Evolutionary conservation across 208 protist genomes (phyloP), one percentile per base, ranked within the genome.

Genomic region (Leishmania turanica): DNA sequence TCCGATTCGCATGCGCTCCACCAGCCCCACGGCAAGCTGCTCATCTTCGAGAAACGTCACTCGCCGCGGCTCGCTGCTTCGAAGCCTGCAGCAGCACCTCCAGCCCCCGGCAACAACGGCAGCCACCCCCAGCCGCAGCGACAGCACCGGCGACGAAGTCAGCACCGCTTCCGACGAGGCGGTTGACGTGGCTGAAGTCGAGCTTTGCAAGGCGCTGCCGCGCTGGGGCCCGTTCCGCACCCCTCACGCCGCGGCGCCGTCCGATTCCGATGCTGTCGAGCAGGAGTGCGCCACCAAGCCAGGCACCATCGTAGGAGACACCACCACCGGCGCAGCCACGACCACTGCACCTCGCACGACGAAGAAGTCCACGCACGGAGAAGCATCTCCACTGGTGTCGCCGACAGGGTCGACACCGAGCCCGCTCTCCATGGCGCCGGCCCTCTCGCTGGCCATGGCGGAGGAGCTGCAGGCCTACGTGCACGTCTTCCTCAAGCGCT

Each of bases 81-180:
- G 71, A 56, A 53, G 64, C 27, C 34, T 70, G 11, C 78, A 79
- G 65, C 77, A 78, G n/a, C 49, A 31, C n/a, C 82, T 27, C 74
- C 72, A 49, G 65, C 82, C 1, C 54, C 47, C 19, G 56, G 62
- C 76, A 8, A 58, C 31, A 40, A 40, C 45, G 47, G 27, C 76
- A 71, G 47, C 24, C 56, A 47, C 76, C 64, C 71, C 74, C 37
- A 86, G 74, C 62, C 34, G 53, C 56, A 86, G 78, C 37, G 78
- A 49, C n/a, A 86, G 82, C 82, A 77, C 73, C 58, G 78, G 79
- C 54, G 78, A 80, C 40, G 66, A 76, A 54, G 77, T 79, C 62
- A 86, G 78, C 66, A 86, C 82, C 56, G 82, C 82, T 31, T 86
- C 82, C 11, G 82, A 86, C 64, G 78, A 86, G 34, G 78, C 51